Evolutionary conservation across 1,139 yeast genomes (phyloP).

Genomic region (Lodderomyces beijingensis): DNA sequence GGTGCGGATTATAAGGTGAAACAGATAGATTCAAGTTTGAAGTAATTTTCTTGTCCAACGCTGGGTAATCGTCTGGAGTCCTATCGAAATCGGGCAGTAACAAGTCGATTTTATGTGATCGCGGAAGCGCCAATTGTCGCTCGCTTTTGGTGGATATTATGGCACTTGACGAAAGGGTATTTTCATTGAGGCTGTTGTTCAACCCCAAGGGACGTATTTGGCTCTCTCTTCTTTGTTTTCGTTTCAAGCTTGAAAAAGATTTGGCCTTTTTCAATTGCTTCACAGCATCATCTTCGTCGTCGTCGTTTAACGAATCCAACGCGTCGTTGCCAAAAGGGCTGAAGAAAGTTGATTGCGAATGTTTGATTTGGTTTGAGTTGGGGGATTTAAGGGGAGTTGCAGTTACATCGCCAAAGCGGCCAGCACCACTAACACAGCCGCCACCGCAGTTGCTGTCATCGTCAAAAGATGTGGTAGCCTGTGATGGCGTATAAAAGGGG

Average conservation of each 20-base stretch:
- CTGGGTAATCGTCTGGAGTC: constrained; percentile 5
- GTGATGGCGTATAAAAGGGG: constrained; percentile 45
- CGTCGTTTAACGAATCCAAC: constrained; percentile 17
- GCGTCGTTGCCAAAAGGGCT: constrained; percentile 21
- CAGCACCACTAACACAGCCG: too few relatives aligned
- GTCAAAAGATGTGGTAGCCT: constrained; percentile 37
- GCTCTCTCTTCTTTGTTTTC: constrained; percentile 3
- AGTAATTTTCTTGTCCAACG: constrained; percentile 9
- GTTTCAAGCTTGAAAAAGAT: constrained; percentile 21
- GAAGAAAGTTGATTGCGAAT: constrained; percentile 11
- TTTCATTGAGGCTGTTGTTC: neutral
- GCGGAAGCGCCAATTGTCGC: neutral
- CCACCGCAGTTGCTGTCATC: constrained; percentile 10
- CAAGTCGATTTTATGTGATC: constrained; percentile 20
- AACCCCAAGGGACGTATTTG: neutral
- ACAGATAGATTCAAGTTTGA: constrained; percentile 13
- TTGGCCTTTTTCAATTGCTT: constrained; percentile 40
- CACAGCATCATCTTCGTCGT: constrained; percentile 43
- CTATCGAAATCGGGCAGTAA: constrained; percentile 24
- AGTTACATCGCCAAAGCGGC: constrained; percentile 9
- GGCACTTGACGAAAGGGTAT: neutral
- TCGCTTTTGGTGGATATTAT: neutral
- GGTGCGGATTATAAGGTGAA: constrained; percentile 18
- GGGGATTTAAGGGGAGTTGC: constrained; percentile 35
- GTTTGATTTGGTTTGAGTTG: constrained; percentile 6